Conservation (phyloP, 2,329 filamentous ascomycete species). For the Pyrenochaeta sp. region DNA sequence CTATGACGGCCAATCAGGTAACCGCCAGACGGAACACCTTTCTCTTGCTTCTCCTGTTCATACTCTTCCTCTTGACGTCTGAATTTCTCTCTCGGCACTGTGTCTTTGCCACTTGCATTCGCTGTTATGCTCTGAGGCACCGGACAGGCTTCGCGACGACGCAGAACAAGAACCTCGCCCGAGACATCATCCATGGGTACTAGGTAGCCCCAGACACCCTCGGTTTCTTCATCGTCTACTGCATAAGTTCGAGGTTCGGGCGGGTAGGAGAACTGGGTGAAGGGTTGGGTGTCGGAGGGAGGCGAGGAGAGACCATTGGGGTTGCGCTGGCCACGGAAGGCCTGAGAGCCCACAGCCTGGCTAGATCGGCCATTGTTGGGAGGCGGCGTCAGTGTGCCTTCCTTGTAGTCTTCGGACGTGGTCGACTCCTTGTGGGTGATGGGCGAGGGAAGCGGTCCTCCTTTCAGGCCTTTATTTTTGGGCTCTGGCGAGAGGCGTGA, state of each 20-base stretch:
- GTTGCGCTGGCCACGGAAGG: slow-evolving; percentile 26
- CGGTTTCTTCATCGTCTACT: slow-evolving; percentile 80
- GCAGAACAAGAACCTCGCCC: slow-evolving; percentile 75
- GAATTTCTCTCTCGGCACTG: slow-evolving; percentile 59
- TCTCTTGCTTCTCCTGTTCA: slow-evolving; percentile 62
- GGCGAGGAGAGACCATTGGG: slow-evolving; percentile 64
- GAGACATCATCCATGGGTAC: slow-evolving; percentile 78
- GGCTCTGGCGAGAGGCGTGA: slow-evolving; percentile 64
- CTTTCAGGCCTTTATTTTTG: slow-evolving; percentile 61
- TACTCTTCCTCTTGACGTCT: slow-evolving; percentile 68
- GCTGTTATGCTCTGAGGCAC: slow-evolving; percentile 54
- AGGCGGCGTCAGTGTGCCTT: slow-evolving; percentile 75
- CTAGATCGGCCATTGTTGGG: slow-evolving; percentile 42
- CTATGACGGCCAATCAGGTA: slow-evolving; percentile 92
- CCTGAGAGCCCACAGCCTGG: slow-evolving; percentile 54
- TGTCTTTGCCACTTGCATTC: slow-evolving; percentile 52
- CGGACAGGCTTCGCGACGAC: slow-evolving; percentile 75
- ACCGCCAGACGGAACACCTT: slow-evolving; percentile 72
- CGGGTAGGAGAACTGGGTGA: slow-evolving; percentile 81
- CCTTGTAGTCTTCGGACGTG: slow-evolving; percentile 68
- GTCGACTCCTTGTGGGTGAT: slow-evolving; percentile 73
- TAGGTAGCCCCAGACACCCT: slow-evolving; percentile 96
- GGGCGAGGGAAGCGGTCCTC: slow-evolving; percentile 77
- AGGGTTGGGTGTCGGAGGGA: slow-evolving; percentile 73
- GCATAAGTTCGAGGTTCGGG: slow-evolving; percentile 77